Percentiles rank a stretch among this genome's conserved stretches.
Conservation (phyloP, 2,329 filamentous ascomycete species). For the Alternaria ventricosa region DNA sequence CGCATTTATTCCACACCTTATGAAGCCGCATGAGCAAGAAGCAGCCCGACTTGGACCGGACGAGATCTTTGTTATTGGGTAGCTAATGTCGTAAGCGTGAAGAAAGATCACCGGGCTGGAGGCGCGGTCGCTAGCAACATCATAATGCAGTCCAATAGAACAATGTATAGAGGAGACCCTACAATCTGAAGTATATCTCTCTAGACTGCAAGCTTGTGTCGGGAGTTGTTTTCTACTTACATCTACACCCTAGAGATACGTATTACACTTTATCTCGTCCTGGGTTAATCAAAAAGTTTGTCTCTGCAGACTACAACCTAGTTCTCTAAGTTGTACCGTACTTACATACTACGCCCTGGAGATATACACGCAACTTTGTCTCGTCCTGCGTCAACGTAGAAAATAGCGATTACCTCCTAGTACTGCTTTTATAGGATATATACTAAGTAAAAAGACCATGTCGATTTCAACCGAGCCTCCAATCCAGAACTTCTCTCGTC, state of each 20-base stretch:
- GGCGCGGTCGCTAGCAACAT: too few species aligned
- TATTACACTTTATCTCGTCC: too few species aligned
- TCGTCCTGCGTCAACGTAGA: neutral
- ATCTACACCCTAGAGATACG: too few species aligned
- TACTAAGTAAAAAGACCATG: neutral
- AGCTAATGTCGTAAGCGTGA: neutral
- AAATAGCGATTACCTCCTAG: neutral
- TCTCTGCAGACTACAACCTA: too few species aligned
- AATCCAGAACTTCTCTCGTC: too few species aligned
- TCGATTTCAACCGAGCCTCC: neutral
- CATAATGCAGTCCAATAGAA: too few species aligned
- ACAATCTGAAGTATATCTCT: too few species aligned
- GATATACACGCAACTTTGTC: neutral
- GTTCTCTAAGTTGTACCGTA: neutral
- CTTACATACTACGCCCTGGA: neutral
- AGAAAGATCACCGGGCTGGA: too few species aligned
- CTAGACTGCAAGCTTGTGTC: too few species aligned
- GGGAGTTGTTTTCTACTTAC: too few species aligned
- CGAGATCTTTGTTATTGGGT: neutral
- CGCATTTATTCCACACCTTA: neutral
- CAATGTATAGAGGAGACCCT: too few species aligned
- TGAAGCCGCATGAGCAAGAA: conserved; percentile 9
- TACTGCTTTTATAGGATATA: neutral
- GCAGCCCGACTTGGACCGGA: conserved; percentile 2
- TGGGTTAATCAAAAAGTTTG: too few species aligned